phyloP scores from a whole-genome alignment of 768 basidiomycete species.

The Lactarius quietus region DNA sequence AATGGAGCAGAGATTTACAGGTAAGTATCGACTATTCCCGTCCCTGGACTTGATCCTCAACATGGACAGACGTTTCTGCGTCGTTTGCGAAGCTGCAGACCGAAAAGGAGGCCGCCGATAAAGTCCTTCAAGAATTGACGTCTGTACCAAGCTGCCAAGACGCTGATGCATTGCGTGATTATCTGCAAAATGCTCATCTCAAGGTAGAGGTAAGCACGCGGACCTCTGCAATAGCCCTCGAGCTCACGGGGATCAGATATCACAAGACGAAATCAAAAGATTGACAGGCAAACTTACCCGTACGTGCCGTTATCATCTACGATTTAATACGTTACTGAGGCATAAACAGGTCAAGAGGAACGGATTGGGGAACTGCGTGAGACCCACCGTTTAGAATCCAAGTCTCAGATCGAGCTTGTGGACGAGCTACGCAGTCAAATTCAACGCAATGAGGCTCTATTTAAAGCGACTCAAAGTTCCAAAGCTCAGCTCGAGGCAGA shows the following conservation, averaged over 20 bases:
- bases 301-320: conserved; percentile 36
- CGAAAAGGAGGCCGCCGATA: conserved; percentile 66
- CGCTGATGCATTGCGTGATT: conserved; percentile 63
- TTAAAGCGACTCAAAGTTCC: conserved; percentile 54
- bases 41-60: background rate
- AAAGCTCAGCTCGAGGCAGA: conserved; percentile 48
- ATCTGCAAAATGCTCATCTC: conserved; percentile 58
- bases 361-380: conserved; percentile 82
- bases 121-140: conserved; percentile 64
- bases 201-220: conserved; percentile 63
- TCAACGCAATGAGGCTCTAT: conserved; percentile 63
- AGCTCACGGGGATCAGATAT: conserved; percentile 41
- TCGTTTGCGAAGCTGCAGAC: conserved; percentile 75
- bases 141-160: conserved; percentile 67
- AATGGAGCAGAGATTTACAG: conserved; percentile 75
- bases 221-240: background rate
- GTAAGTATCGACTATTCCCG: conserved; percentile 36
- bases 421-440: conserved; percentile 67
- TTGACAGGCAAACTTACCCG: conserved; percentile 69
- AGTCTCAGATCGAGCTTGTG: conserved; percentile 75
- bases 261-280: conserved; percentile 75
- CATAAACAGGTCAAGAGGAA: conserved; percentile 68
- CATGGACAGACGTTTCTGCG: conserved; percentile 61
- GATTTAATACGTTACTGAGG: conserved; percentile 8
- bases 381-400: conserved; percentile 73